Conservation (phyloP, 345 rosid species). For the Excoecaria cochinchinensis region DNA sequence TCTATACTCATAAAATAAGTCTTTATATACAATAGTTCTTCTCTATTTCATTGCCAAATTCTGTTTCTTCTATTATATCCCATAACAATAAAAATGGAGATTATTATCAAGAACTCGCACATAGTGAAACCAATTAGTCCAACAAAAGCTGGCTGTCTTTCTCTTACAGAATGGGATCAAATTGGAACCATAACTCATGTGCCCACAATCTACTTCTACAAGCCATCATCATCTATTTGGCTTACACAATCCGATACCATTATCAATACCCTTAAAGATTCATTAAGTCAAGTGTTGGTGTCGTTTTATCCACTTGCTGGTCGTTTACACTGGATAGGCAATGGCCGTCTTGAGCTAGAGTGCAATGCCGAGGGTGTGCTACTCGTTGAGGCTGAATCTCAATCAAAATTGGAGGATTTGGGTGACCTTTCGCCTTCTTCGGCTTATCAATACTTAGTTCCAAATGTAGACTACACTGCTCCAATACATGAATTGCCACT, state of each 20-base stretch:
- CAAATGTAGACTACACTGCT: constrained; percentile 40
- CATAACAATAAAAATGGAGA: constrained; percentile 12
- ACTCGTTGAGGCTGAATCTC: constrained; percentile 46
- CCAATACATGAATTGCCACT: constrained; percentile 49
- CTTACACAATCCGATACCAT: constrained; percentile 25
- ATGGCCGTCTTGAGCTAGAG: constrained; percentile 45
- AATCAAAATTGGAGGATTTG: constrained; percentile 31
- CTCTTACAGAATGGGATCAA: constrained; percentile 57
- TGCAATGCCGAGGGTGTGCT: constrained; percentile 46
- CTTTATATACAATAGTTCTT: background rate
- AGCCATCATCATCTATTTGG: constrained; percentile 23
- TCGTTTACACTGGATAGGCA: constrained; percentile 49
- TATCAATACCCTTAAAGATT: constrained; percentile 34
- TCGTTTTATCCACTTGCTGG: constrained; percentile 62
- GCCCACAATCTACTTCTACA: constrained; percentile 61
- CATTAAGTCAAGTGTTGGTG: constrained; percentile 39
- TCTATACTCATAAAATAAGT: background rate
- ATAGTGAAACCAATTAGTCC: constrained; percentile 44
- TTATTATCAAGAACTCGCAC: constrained; percentile 18
- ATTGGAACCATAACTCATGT: constrained; percentile 53
- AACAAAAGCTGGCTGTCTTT: constrained; percentile 37
- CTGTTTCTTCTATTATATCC: too few relatives aligned
- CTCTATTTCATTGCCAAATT: background rate
- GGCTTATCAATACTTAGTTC: constrained; percentile 38
- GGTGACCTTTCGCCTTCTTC: constrained; percentile 38